A percentile compares a stretch with the other conserved stretches of the same genome.
phyloP scores from a whole-genome alignment of 2,329 filamentous ascomycete genomes.

The Proliferodiscus dingleyae region DNA sequence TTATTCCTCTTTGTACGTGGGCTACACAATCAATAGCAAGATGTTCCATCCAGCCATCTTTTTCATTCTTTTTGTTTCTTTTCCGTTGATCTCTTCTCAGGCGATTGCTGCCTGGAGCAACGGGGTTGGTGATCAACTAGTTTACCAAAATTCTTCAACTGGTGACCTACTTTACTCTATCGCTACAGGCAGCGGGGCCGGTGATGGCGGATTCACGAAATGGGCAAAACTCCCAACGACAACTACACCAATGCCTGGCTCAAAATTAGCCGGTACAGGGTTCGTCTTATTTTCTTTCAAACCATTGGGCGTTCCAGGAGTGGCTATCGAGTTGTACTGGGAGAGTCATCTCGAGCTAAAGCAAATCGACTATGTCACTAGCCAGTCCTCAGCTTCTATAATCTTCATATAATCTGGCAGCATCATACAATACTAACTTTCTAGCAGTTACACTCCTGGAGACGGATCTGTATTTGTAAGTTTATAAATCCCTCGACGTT shows the following conservation, averaged over 20 bases:
- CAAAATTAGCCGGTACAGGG: not conserved
- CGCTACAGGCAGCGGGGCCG: not conserved
- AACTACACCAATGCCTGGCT: not conserved
- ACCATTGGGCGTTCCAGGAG: not conserved
- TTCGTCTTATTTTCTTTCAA: not conserved
- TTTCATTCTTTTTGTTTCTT: no score
- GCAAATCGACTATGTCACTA: no score
- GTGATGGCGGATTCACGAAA: not conserved
- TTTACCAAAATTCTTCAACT: not conserved
- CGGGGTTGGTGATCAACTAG: not conserved
- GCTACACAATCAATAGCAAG: no score
- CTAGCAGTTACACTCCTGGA: no score
- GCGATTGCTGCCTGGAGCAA: constrained; percentile 1
- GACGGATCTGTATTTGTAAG: no score
- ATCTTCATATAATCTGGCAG: no score
- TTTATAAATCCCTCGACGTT: no score
- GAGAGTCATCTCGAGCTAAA: no score
- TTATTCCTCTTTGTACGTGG: no score
- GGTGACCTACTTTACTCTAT: not conserved
- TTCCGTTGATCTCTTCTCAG: not conserved
- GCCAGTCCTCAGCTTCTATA: no score
- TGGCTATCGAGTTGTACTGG: not conserved
- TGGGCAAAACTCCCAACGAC: not conserved
- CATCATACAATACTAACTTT: no score
- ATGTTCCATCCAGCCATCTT: no score